Conservation (phyloP, 257 asterid species). For the Penstemon eatonii region DNA sequence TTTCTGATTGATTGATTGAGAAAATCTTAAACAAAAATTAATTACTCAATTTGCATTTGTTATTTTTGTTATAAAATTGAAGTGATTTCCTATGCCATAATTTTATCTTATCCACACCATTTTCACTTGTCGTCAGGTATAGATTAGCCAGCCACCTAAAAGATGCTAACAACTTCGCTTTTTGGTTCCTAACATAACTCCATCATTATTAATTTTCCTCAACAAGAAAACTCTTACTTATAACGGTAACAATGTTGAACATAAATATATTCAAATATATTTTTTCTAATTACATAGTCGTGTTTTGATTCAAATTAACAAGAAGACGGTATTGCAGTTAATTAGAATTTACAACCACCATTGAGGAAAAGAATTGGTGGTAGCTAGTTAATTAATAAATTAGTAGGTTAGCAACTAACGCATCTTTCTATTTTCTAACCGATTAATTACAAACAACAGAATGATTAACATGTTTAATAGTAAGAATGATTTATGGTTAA, state of each 20-base stretch:
- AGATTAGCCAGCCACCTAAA: neutral
- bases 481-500: neutral
- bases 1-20: too few relatives aligned
- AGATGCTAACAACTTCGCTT: neutral
- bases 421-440: neutral
- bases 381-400: neutral
- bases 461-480: neutral
- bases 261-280: neutral
- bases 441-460: neutral
- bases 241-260: constrained; percentile 3
- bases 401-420: constrained; percentile 1
- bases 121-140: neutral
- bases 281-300: neutral
- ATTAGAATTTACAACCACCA: neutral
- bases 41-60: too few relatives aligned
- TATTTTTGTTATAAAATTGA: neutral
- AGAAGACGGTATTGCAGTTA: neutral
- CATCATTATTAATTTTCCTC: neutral
- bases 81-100: neutral
- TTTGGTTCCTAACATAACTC: neutral
- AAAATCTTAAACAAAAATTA: too few relatives aligned
- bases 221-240: neutral
- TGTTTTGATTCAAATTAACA: neutral
- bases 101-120: constrained; percentile 3
- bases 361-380: neutral